Conservation (phyloP, 2,329 filamentous ascomycete genomes). For the Bipolaris gigantea region DNA sequence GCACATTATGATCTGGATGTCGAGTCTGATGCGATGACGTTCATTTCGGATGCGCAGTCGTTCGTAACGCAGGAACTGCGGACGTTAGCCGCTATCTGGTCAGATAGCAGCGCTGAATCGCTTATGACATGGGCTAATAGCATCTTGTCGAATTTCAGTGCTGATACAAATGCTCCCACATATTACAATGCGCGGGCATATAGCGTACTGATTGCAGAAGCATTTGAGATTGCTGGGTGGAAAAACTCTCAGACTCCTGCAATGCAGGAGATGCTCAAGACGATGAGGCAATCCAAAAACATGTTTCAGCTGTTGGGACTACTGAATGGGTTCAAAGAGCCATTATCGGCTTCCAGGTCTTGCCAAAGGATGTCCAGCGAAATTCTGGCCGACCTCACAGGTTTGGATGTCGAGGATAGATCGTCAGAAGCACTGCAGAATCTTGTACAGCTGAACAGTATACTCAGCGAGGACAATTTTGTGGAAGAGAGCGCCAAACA, state of each 20-base stretch:
- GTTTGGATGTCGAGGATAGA: constrained; percentile 51
- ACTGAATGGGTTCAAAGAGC: constrained; percentile 53
- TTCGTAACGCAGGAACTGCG: constrained; percentile 51
- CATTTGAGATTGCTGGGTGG: constrained; percentile 49
- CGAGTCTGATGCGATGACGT: constrained; percentile 56
- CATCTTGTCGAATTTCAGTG: constrained; percentile 27
- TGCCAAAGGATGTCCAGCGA: constrained; percentile 61
- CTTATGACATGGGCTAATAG: constrained; percentile 32
- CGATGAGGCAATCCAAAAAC: constrained; percentile 42
- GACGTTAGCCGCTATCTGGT: constrained; percentile 17
- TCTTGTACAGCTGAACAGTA: constrained; percentile 57
- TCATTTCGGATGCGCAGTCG: constrained; percentile 55
- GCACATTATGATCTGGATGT: constrained; percentile 51
- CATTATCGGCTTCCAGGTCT: constrained; percentile 52
- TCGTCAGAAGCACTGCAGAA: constrained; percentile 51
- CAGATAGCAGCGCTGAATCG: constrained; percentile 17
- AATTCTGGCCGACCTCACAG: constrained; percentile 62
- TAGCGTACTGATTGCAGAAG: constrained; percentile 42
- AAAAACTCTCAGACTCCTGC: constrained; percentile 38
- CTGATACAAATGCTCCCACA: constrained; percentile 26
- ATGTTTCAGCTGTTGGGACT: constrained; percentile 52
- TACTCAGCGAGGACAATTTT: constrained; percentile 55
- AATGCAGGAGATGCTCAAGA: constrained; percentile 44
- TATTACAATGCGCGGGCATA: constrained; percentile 51
- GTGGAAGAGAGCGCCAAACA: constrained; percentile 59